phyloP scores from a whole-genome alignment of 305 asterid species.

The Rubia tinctorum region DNA sequence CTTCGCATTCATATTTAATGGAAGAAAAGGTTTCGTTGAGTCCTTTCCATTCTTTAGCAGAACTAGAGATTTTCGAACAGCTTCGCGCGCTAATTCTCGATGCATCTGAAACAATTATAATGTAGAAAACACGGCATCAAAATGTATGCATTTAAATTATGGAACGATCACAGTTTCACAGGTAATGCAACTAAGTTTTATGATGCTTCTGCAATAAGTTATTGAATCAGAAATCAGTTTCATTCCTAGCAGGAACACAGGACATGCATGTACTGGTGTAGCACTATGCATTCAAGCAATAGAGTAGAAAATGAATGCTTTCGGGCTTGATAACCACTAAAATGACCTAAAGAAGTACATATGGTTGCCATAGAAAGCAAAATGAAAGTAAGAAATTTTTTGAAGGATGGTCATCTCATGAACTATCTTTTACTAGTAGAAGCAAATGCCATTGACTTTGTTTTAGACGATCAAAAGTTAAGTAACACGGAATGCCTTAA shows the following conservation, averaged over 20 bases:
- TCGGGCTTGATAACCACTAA: background rate
- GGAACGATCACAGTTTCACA: background rate
- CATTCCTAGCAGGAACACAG: background rate
- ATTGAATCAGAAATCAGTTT: background rate
- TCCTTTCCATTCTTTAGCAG: conserved; percentile 81
- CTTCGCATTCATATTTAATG: conserved; percentile 59
- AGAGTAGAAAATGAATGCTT: background rate
- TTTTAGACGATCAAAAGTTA: background rate
- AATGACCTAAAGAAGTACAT: background rate
- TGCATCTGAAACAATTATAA: conserved; percentile 45
- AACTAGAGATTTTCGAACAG: conserved; percentile 82
- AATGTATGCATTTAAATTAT: background rate
- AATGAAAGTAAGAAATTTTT: background rate
- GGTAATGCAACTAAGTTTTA: background rate
- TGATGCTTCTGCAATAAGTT: background rate
- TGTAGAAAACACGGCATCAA: conserved; percentile 5
- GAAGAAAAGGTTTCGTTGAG: conserved; percentile 67
- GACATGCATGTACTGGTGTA: background rate
- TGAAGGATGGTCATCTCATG: background rate
- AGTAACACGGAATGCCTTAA: background rate
- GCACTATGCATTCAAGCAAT: background rate
- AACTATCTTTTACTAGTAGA: background rate
- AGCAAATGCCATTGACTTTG: background rate
- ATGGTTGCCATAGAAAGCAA: background rate
- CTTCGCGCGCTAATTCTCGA: conserved; percentile 72